Conservation (phyloP, 2,329 filamentous ascomycete species). For the Endocalyx cinctus region DNA sequence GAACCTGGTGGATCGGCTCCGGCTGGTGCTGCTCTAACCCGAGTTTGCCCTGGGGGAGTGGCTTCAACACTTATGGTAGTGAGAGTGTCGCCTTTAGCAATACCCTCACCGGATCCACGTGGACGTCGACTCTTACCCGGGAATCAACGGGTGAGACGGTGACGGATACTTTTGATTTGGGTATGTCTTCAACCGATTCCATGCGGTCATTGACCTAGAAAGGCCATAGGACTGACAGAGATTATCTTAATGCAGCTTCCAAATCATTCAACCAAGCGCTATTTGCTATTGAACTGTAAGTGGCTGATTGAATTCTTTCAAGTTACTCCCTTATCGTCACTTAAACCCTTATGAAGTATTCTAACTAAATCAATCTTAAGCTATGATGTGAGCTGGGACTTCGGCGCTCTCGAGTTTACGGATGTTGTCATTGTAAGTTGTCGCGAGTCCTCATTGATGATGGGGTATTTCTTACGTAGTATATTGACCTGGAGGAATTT, state of each 20-base stretch:
- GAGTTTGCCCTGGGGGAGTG: conserved; percentile 31
- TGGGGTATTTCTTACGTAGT: too few species aligned
- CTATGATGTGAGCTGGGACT: conserved; percentile 33
- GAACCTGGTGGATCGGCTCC: conserved; percentile 36
- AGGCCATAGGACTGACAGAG: conserved; percentile 3
- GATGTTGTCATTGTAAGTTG: conserved; percentile 44
- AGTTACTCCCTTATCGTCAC: too few species aligned
- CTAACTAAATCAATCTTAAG: conserved; percentile 8
- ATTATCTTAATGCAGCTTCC: conserved; percentile 11
- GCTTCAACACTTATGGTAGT: conserved; percentile 31
- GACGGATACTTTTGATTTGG: conserved; percentile 29
- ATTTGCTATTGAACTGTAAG: conserved; percentile 36
- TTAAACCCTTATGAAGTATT: too few species aligned
- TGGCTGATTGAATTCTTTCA: too few species aligned
- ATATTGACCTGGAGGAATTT: too few species aligned
- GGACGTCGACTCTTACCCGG: conserved; percentile 30
- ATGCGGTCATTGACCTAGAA: too few species aligned
- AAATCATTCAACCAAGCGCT: conserved; percentile 37
- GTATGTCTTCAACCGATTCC: conserved; percentile 15
- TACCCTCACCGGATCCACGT: conserved; percentile 21
- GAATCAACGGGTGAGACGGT: conserved; percentile 23
- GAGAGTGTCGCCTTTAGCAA: conserved; percentile 31
- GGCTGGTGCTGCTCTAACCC: conserved; percentile 39
- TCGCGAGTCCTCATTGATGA: too few species aligned
- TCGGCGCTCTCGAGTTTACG: conserved; percentile 33